A percentile compares a stretch with the other conserved stretches of the same genome.
These are phyloP conservation scores for Penicillium sp. DNA, from an alignment of 2,329 filamentous ascomycete species.

Conservation along the genomic window DNA sequence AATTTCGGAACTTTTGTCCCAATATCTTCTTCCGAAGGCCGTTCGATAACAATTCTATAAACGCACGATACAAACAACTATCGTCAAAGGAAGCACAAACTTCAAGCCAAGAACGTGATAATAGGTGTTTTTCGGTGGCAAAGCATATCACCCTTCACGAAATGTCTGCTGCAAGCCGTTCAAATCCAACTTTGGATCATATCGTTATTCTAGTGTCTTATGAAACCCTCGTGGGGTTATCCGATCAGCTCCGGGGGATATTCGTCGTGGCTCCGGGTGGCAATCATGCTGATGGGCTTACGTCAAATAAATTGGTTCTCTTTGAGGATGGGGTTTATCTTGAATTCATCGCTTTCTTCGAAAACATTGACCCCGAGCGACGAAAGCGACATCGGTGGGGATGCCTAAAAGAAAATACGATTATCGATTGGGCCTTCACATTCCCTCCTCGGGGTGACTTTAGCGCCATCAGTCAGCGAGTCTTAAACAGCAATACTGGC, in stretches of 20 bases:
- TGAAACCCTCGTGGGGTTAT: slow-evolving; percentile 11
- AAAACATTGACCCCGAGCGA: slow-evolving; percentile 18
- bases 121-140: no score
- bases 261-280: slow-evolving; percentile 23
- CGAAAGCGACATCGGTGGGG: slow-evolving; percentile 25
- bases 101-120: no score
- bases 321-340: slow-evolving; percentile 21
- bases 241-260: slow-evolving; percentile 7
- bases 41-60: no score
- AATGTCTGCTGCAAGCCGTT: no score
- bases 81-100: no score
- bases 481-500: background rate
- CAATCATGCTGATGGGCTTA: slow-evolving; percentile 23
- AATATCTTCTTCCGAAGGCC: no score
- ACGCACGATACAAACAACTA: no score
- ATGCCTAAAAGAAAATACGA: slow-evolving; percentile 17
- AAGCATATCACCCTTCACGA: no score
- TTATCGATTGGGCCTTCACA: slow-evolving; percentile 27
- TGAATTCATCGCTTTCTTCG: slow-evolving; percentile 26
- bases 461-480: slow-evolving; percentile 9
- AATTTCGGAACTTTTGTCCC: no score
- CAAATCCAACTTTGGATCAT: slow-evolving; percentile 18
- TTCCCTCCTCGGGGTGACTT: slow-evolving; percentile 18
- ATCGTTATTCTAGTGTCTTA: slow-evolving; percentile 19
- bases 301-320: slow-evolving; percentile 24